Conservation (phyloP, 2,329 filamentous ascomycete species). For the Cryoendolithus antarcticus region DNA sequence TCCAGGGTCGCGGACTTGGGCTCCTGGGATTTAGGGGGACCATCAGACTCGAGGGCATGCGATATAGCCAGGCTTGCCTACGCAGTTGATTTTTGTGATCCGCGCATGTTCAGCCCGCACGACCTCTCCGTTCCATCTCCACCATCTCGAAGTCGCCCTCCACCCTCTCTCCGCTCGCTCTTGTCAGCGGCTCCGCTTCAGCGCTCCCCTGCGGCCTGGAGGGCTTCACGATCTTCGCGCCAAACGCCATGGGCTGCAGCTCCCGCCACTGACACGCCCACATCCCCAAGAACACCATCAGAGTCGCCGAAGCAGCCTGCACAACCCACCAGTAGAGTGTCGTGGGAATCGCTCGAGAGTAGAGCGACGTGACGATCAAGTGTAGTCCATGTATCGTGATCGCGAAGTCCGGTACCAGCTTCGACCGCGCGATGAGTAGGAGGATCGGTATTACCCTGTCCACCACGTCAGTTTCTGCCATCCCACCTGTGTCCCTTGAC, state of each 20-base stretch:
- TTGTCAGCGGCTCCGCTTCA: conserved; percentile 4
- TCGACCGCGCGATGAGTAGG: conserved; percentile 72
- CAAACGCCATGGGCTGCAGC: conserved; percentile 77
- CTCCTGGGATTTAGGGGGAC: too few relatives aligned
- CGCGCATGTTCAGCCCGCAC: too few relatives aligned
- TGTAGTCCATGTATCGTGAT: conserved; percentile 79
- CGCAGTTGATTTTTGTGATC: too few relatives aligned
- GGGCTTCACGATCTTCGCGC: conserved; percentile 35
- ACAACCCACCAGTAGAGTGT: conserved; percentile 80
- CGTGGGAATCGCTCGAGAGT: conserved; percentile 62
- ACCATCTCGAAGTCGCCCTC: conserved; percentile 20
- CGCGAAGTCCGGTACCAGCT: conserved; percentile 90
- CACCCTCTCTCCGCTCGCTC: conserved; percentile 16
- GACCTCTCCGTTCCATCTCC: conserved; percentile 29
- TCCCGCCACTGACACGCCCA: conserved; percentile 91
- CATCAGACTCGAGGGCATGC: too few relatives aligned
- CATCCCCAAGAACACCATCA: conserved; percentile 63
- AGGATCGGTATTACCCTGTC: conserved; percentile 70
- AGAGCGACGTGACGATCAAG: conserved; percentile 63
- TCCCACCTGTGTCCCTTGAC: not conserved
- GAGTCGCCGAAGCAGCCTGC: conserved; percentile 45
- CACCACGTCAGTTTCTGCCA: too few relatives aligned
- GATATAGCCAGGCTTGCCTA: too few relatives aligned
- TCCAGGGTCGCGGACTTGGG: too few relatives aligned
- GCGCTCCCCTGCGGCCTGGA: conserved; percentile 14